phyloP scores from a whole-genome alignment of 2,329 filamentous ascomycete genomes.

The Aspergillus luchuensis region DNA sequence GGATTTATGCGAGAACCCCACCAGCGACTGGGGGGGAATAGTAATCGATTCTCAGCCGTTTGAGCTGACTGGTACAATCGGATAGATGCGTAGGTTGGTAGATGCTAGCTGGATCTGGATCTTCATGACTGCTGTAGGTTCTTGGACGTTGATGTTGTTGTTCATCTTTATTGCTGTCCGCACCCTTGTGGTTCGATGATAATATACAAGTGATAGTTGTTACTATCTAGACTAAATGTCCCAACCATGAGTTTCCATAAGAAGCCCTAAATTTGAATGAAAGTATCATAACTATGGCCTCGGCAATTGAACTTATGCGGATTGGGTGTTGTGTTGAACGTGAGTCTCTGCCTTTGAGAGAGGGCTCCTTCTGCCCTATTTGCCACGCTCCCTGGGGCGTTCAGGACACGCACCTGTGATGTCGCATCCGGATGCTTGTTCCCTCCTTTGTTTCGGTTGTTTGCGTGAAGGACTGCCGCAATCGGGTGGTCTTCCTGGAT shows the following conservation, averaged over 20 bases:
- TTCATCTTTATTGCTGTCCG: too few species aligned
- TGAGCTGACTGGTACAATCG: neutral
- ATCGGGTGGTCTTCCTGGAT: constrained; percentile 5
- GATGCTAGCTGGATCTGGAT: neutral
- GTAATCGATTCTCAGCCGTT: neutral
- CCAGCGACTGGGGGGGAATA: neutral
- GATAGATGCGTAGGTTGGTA: neutral
- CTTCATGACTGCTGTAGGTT: neutral
- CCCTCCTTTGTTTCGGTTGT: constrained; percentile 5
- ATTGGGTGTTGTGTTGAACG: neutral
- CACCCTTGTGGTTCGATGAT: neutral
- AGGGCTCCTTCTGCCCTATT: neutral
- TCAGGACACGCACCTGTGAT: constrained; percentile 19
- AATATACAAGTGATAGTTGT: neutral
- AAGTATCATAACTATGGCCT: neutral
- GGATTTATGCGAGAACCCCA: neutral
- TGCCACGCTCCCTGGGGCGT: constrained; percentile 7
- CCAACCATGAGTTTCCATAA: too few species aligned
- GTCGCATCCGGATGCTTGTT: constrained; percentile 19
- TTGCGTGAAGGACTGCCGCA: constrained; percentile 16
- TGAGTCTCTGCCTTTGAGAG: neutral
- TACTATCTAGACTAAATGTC: neutral
- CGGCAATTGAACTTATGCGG: neutral
- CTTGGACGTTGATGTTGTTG: neutral
- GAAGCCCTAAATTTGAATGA: too few species aligned